phyloP scores from a whole-genome alignment of 345 rosid species.

The Noccaea caerulescens region DNA sequence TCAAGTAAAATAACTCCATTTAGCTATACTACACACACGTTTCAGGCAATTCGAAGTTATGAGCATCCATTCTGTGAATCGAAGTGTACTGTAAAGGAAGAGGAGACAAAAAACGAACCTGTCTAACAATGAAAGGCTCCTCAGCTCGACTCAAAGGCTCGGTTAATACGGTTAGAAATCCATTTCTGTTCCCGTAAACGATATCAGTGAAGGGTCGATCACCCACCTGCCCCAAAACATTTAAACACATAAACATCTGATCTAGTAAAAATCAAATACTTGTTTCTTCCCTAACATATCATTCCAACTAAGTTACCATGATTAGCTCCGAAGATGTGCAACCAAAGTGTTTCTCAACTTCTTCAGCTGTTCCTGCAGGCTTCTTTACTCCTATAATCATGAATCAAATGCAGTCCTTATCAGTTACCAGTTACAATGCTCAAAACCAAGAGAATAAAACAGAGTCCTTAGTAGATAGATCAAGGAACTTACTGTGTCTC shows the following conservation, averaged over 20 bases:
- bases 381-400: conserved; percentile 68
- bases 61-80: conserved; percentile 1
- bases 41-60: conserved; percentile 1
- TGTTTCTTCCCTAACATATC: conserved; percentile 19
- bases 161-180: conserved; percentile 76
- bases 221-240: conserved; percentile 69
- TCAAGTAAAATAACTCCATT: conserved; percentile 15
- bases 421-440: conserved; percentile 1
- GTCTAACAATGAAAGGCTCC: conserved; percentile 95
- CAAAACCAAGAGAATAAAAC: neutral
- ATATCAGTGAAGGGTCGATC: conserved; percentile 95
- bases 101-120: conserved; percentile 57
- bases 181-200: conserved; percentile 85
- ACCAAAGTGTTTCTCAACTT: conserved; percentile 93
- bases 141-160: conserved; percentile 76
- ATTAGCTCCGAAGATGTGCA: conserved; percentile 76
- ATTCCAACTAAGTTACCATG: conserved; percentile 58
- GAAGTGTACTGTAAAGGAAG: neutral
- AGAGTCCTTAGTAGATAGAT: neutral
- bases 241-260: conserved; percentile 20
- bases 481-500: conserved; percentile 71
- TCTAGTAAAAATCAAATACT: conserved; percentile 1
- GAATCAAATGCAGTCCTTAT: neutral
- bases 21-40: neutral
- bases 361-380: conserved; percentile 95